phyloP scores from a whole-genome alignment of 75 land plant species.

The Cunninghamia lanceolata region DNA sequence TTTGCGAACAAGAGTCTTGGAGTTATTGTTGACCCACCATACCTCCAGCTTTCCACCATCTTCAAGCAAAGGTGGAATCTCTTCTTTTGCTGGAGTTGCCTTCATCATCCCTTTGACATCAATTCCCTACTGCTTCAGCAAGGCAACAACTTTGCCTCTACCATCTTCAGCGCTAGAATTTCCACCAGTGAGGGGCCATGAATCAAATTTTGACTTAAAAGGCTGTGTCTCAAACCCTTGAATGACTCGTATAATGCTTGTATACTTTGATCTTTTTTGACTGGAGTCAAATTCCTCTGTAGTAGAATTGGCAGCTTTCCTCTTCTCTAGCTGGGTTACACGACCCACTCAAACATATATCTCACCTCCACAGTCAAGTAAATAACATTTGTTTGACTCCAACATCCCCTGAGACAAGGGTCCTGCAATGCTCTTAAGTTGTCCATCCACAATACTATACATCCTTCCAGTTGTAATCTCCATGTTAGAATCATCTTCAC shows the following conservation, averaged over 20 bases:
- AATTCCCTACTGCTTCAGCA: conserved; percentile 94
- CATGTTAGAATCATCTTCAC: conserved; percentile 64
- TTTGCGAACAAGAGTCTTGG: conserved; percentile 67
- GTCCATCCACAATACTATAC: conserved; percentile 59
- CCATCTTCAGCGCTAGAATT: conserved; percentile 84
- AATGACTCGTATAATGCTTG: conserved; percentile 74
- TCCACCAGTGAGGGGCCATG: conserved; percentile 72
- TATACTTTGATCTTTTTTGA: conserved; percentile 68
- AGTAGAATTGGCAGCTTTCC: conserved; percentile 73
- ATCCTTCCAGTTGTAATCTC: conserved; percentile 59
- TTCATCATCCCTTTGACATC: conserved; percentile 82
- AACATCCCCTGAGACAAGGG: conserved; percentile 56
- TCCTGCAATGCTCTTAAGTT: conserved; percentile 34
- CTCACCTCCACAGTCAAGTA: conserved; percentile 86
- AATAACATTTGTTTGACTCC: conserved; percentile 84
- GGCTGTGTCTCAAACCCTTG: conserved; percentile 87
- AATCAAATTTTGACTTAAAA: conserved; percentile 84
- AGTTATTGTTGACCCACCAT: conserved; percentile 78
- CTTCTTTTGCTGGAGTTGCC: conserved; percentile 70
- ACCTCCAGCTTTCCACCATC: conserved; percentile 86
- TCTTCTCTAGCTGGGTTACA: conserved; percentile 75
- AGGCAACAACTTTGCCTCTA: conserved; percentile 97
- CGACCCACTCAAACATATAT: conserved; percentile 93
- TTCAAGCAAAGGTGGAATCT: conserved; percentile 84
- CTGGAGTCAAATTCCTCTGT: conserved; percentile 73